Base-by-base conservation (phyloP, 2,329 filamentous ascomycete species). In the Cordyceps fumosorosea region DNA sequence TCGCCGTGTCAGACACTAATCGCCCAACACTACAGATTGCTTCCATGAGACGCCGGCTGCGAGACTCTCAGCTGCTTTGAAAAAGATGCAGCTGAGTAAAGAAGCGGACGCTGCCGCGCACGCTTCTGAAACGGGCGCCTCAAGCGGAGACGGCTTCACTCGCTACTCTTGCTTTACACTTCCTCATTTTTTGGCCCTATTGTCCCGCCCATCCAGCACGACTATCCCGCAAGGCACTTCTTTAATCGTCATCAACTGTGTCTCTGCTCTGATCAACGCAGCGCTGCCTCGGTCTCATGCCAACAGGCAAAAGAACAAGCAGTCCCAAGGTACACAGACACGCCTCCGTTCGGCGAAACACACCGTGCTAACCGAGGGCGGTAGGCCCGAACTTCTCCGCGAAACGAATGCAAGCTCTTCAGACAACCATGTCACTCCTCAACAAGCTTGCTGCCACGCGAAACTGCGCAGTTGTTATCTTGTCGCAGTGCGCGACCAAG, bases 401-500 rank as follows among this genome's bases (percentile, higher is more conserved):
- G 11, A 80, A 78, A 66, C 75, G 82, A 44, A 71, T 80, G 14
- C 82, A 81, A 69, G 79, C 78, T 60, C 74, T 88, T 7, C 83
- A 87, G 67, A 80, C 79, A 62, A 80, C 96, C 32, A 84, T 91
- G 64, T 86, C 84, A 62, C 84, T 88, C 4, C 76, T 97, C 12
- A 84, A 88, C 64, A 93, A 88, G 68, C 81, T 96, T 12, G 91
- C 93, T 5, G 86, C 88, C 12, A 83, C 88, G 34, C 83, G 85
- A 65, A 83, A 90, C 68, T 80, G 93, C 58, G 89, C 91, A 26
- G 80, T 96, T 48, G 78, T 96, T 3, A 73, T 95, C 22, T 81
- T 92, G 55, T 91, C 87, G 44, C 92, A 96, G 71, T 91, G 89
- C 63, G 89, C 88, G 48, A 96, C 91, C n/a, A 89, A 87, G 66